Conservation (phyloP, 2,329 filamentous ascomycete species). For the Emergomyces orientalis region DNA sequence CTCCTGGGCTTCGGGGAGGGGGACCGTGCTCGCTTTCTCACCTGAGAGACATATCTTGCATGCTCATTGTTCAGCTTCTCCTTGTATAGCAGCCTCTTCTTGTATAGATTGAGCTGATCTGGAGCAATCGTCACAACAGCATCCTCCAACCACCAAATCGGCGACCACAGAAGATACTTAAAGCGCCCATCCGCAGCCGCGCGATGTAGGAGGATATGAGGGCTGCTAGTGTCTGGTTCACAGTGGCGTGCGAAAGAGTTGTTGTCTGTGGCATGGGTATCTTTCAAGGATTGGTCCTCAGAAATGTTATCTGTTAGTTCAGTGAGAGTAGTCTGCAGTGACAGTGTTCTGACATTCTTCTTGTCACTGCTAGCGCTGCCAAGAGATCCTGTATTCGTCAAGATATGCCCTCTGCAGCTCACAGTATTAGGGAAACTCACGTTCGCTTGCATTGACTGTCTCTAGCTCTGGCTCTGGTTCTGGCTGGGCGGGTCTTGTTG, state of each 20-base stretch:
- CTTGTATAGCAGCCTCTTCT: not conserved
- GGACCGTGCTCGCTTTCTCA: not conserved
- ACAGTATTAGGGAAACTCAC: slow-evolving; percentile 1
- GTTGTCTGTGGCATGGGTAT: not conserved
- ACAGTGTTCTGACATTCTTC: not conserved
- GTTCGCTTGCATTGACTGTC: not conserved
- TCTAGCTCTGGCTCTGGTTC: not conserved
- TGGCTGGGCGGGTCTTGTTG: not conserved
- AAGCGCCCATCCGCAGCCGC: not conserved
- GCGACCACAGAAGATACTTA: not conserved
- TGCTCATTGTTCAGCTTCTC: not conserved
- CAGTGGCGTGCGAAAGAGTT: not conserved
- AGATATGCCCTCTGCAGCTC: not conserved
- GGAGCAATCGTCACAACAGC: not conserved
- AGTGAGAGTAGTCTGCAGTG: not conserved
- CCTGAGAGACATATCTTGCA: not conserved
- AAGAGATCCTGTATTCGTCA: not conserved
- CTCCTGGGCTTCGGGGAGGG: not conserved
- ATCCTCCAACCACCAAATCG: not conserved
- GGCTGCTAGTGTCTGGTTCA: slow-evolving; percentile 2
- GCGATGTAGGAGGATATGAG: slow-evolving; percentile 1
- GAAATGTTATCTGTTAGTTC: not conserved
- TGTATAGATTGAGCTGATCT: slow-evolving; percentile 1
- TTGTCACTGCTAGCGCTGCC: not conserved
- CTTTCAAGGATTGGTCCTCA: not conserved